These are phyloP conservation scores for Lactarius evosmus DNA, from an alignment of 768 basidiomycete species.

Conservation along the genomic window DNA sequence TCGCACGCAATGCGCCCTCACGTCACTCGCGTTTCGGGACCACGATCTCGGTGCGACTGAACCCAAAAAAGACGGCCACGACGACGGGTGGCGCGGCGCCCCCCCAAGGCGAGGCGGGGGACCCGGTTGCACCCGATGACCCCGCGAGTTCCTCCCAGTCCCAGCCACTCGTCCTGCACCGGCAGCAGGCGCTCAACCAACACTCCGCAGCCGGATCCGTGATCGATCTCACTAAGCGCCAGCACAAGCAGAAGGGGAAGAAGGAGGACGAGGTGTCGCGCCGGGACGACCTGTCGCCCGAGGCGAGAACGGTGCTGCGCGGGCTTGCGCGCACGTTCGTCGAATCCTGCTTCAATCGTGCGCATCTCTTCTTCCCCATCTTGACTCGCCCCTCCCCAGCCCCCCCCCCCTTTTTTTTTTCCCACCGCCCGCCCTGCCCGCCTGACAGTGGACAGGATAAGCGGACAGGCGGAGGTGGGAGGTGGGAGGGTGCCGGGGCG, in stretches of 20 bases:
- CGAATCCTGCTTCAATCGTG: conserved; percentile 85
- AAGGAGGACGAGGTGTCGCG: conserved; percentile 67
- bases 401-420: not conserved
- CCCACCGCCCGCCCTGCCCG: not conserved
- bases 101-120: conserved; percentile 31
- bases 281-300: conserved; percentile 63
- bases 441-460: not conserved
- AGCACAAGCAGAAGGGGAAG: conserved; percentile 56
- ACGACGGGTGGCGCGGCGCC: conserved; percentile 26
- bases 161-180: conserved; percentile 73
- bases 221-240: conserved; percentile 53
- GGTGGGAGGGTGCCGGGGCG: no score
- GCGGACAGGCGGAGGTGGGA: not conserved
- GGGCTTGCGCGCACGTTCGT: conserved; percentile 70
- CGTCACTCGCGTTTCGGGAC: conserved; percentile 97
- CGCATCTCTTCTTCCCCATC: conserved; percentile 35
- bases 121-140: conserved; percentile 26
- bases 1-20: conserved; percentile 55
- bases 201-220: conserved; percentile 65
- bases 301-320: conserved; percentile 64
- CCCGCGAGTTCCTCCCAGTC: conserved; percentile 34
- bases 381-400: conserved; percentile 1
- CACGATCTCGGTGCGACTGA: conserved; percentile 78
- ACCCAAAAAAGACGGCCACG: conserved; percentile 44
- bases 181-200: conserved; percentile 71